Percentiles rank a stretch among this genome's conserved stretches.
phyloP scores from a whole-genome alignment of 78 protist genomes.

The Pigoraptor vietnamica region DNA sequence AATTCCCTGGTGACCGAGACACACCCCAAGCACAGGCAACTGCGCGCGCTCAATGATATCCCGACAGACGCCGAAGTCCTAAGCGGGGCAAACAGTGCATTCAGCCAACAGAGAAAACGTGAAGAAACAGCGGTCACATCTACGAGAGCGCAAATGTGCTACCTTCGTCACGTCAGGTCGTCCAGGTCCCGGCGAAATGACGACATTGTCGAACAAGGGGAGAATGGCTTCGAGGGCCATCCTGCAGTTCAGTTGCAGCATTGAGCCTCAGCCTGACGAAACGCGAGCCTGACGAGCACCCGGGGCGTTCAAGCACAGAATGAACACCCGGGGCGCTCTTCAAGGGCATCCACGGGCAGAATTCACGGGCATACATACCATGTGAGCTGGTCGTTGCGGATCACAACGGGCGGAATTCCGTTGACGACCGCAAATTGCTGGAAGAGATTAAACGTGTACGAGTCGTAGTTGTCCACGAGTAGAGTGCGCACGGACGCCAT shows the following conservation, averaged over 20 bases:
- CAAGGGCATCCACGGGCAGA: not conserved
- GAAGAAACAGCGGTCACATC: not conserved
- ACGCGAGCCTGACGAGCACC: not conserved
- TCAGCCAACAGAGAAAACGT: not conserved
- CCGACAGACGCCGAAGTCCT: slow-evolving; percentile 52
- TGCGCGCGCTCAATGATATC: not conserved
- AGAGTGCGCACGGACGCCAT: slow-evolving; percentile 13
- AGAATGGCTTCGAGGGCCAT: not conserved
- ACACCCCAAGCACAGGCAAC: slow-evolving; percentile 66
- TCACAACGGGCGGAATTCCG: slow-evolving; percentile 25
- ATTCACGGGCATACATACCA: not conserved
- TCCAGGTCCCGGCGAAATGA: slow-evolving; percentile 68
- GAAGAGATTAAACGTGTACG: slow-evolving; percentile 55
- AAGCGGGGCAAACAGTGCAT: not conserved
- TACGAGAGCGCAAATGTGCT: not conserved
- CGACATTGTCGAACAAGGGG: slow-evolving; percentile 17
- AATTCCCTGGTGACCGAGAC: slow-evolving; percentile 70
- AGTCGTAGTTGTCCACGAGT: slow-evolving; percentile 64
- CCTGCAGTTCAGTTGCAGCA: not conserved
- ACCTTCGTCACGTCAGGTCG: not conserved
- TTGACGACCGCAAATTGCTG: slow-evolving; percentile 10
- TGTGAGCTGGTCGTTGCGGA: slow-evolving; percentile 28
- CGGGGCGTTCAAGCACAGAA: not conserved
- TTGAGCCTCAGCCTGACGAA: not conserved
- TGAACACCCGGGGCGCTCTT: no score